Percentiles rank a stretch among this genome's conserved stretches.
phyloP scores from a whole-genome alignment of 139 green algal genomes.

The Micromonas commoda region DNA sequence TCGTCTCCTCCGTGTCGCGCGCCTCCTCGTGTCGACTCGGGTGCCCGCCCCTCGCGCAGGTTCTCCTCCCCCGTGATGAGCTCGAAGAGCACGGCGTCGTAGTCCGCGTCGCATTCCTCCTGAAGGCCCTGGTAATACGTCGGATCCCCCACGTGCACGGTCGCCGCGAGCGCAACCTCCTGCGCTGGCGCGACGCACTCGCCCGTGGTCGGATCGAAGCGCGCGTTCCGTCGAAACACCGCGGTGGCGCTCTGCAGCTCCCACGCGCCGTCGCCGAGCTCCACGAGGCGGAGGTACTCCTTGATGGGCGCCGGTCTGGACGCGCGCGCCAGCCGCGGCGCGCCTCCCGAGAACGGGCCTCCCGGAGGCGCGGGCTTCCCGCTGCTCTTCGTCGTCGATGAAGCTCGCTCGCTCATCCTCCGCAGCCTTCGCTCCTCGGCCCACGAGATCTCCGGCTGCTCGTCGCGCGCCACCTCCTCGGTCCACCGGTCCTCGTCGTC shows the following conservation, averaged over 20 bases:
- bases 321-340: not conserved
- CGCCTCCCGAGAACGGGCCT: too few species aligned
- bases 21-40: not conserved
- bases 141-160: slow-evolving; percentile 2
- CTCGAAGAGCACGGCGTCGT: not conserved
- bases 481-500: too few species aligned
- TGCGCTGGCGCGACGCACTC: not conserved
- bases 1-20: not conserved
- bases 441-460: too few species aligned
- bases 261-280: not conserved
- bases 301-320: not conserved
- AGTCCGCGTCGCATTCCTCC: not conserved
- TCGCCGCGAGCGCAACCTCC: not conserved
- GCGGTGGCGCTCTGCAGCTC: slow-evolving; percentile 15
- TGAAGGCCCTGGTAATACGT: not conserved
- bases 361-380: not conserved
- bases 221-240: not conserved
- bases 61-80: slow-evolving; percentile 11
- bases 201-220: not conserved
- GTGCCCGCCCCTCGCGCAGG: not conserved
- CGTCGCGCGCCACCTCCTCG: too few species aligned
- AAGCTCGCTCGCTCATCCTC: too few species aligned
- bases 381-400: not conserved
- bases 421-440: too few species aligned
- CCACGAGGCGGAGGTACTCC: slow-evolving; percentile 10